Evolutionary conservation across 352 stramenopile species (phyloP).

Genomic region (Globisporangium iwayamae): DNA sequence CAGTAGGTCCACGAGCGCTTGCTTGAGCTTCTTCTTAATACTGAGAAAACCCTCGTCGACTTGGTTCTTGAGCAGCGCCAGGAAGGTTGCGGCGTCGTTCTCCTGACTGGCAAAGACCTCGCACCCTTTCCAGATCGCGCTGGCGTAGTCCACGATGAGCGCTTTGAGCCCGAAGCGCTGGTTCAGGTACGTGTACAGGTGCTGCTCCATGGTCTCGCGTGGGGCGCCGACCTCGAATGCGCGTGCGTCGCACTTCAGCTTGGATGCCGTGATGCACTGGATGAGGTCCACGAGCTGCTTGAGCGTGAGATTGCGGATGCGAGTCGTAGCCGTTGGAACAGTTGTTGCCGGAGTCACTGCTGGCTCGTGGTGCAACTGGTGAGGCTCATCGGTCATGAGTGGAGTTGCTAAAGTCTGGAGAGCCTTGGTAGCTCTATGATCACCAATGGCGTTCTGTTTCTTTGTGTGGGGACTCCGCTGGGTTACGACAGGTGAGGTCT

Average conservation of each 20-base stretch:
- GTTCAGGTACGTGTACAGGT: constrained; percentile 88
- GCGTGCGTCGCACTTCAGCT: constrained; percentile 64
- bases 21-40: constrained; percentile 75
- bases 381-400: background rate
- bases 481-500: background rate
- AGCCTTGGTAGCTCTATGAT: background rate
- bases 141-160: constrained; percentile 77
- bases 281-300: constrained; percentile 80
- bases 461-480: background rate
- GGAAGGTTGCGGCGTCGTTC: constrained; percentile 80
- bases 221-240: constrained; percentile 35
- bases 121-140: constrained; percentile 75
- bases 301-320: constrained; percentile 50
- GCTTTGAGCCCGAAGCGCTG: constrained; percentile 77
- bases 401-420: background rate
- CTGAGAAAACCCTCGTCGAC: constrained; percentile 77
- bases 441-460: background rate
- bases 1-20: constrained; percentile 68
- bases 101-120: constrained; percentile 41
- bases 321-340: background rate
- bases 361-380: constrained; percentile 3
- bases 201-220: constrained; percentile 85
- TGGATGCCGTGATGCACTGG: constrained; percentile 68
- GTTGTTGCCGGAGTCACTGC: background rate
- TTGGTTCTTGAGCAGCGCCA: constrained; percentile 69